Evolutionary conservation across 257 asterid genomes (phyloP).

Genomic region (Parsonsia alboflavescens): DNA sequence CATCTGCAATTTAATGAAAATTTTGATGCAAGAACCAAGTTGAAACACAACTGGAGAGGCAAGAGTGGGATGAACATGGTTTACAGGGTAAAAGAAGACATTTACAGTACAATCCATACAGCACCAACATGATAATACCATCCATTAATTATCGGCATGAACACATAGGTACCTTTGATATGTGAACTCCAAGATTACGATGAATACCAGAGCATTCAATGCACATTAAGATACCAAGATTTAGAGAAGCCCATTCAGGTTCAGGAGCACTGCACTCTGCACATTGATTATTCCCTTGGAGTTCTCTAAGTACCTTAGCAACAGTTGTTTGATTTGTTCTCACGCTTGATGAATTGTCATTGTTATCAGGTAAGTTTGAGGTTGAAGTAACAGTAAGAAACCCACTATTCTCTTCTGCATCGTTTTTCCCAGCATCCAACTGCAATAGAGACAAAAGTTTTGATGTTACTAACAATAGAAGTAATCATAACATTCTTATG

Average conservation of each 20-base stretch:
- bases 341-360: slow-evolving; percentile 36
- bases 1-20: neutral
- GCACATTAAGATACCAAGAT: slow-evolving; percentile 90
- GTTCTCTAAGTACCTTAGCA: slow-evolving; percentile 65
- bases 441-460: slow-evolving; percentile 34
- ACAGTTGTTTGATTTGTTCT: slow-evolving; percentile 57
- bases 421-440: slow-evolving; percentile 51
- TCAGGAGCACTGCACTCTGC: slow-evolving; percentile 83
- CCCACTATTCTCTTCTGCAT: slow-evolving; percentile 21
- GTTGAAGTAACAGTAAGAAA: slow-evolving; percentile 37
- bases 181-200: slow-evolving; percentile 97
- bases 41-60: neutral
- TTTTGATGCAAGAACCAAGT: neutral
- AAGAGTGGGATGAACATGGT: neutral
- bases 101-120: neutral
- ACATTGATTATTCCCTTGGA: slow-evolving; percentile 80
- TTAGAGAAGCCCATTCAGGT: slow-evolving; percentile 98
- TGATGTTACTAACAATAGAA: slow-evolving; percentile 7
- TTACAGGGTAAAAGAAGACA: neutral
- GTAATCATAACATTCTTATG: slow-evolving; percentile 8
- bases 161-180: slow-evolving; percentile 65
- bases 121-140: neutral
- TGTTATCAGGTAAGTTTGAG: slow-evolving; percentile 29
- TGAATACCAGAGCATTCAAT: slow-evolving; percentile 98
- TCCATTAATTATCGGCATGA: neutral